A percentile compares a stretch with the other conserved stretches of the same genome.
Evolutionary conservation across 768 basidiomycete species (phyloP).

Genomic region (Phaffia australis): DNA sequence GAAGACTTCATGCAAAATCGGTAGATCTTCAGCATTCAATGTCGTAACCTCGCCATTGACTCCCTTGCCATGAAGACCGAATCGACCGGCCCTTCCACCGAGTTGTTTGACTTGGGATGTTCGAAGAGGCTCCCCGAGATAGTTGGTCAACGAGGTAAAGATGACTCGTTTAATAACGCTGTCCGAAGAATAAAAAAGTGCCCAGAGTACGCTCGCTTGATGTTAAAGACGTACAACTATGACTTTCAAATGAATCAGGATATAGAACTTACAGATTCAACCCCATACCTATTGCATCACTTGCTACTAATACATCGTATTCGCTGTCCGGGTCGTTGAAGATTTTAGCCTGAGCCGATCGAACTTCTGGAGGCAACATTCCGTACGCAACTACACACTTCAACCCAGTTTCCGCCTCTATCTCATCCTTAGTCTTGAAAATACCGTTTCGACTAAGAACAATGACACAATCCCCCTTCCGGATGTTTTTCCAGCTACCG

Average conservation of each 20-base stretch:
- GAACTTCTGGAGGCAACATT: constrained; percentile 75
- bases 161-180: constrained; percentile 87
- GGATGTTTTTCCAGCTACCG: constrained; percentile 51
- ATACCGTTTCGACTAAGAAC: constrained; percentile 68
- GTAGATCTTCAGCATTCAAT: constrained; percentile 52
- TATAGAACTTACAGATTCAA: constrained; percentile 64
- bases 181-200: constrained; percentile 4
- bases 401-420: constrained; percentile 63
- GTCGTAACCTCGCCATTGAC: constrained; percentile 61
- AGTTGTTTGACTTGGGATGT: constrained; percentile 83
- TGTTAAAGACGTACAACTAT: neutral
- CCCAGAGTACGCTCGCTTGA: neutral
- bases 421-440: constrained; percentile 58
- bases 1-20: constrained; percentile 51
- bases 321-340: constrained; percentile 80
- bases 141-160: constrained; percentile 62
- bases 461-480: constrained; percentile 81
- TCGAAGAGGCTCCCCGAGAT: constrained; percentile 52
- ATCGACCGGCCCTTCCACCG: constrained; percentile 85
- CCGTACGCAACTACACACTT: constrained; percentile 90
- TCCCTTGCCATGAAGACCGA: constrained; percentile 51
- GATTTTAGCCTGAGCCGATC: constrained; percentile 79
- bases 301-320: constrained; percentile 81
- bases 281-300: constrained; percentile 95
- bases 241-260: neutral